phyloP scores from a whole-genome alignment of 106 monocot genomes.

The Chionographis japonica region DNA sequence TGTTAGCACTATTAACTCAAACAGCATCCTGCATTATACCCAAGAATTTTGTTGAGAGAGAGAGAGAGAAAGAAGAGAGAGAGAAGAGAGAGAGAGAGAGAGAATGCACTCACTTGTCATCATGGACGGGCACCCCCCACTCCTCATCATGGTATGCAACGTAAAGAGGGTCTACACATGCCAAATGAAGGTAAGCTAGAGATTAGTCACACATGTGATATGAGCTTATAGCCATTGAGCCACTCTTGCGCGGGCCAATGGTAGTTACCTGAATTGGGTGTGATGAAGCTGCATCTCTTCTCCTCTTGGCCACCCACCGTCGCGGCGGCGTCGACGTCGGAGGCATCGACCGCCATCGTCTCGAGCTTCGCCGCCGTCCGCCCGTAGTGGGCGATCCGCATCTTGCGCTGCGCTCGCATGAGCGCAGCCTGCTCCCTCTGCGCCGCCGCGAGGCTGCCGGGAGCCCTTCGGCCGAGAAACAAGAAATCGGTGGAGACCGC shows the following conservation, averaged over 20 bases:
- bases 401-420: conserved; percentile 57
- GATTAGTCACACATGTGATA: not conserved
- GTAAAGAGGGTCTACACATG: conserved; percentile 25
- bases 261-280: conserved; percentile 66
- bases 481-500: not conserved
- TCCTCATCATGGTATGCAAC: conserved; percentile 49
- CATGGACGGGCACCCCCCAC: conserved; percentile 41
- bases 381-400: conserved; percentile 81
- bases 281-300: conserved; percentile 79
- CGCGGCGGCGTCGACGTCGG: not conserved
- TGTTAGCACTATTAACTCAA: conserved; percentile 17
- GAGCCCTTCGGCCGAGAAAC: conserved; percentile 26
- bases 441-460: conserved; percentile 79
- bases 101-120: not conserved
- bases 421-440: conserved; percentile 65
- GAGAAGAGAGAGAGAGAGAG: too few species aligned
- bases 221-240: too few species aligned
- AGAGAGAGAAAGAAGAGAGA: too few species aligned
- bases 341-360: conserved; percentile 10
- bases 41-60: too few species aligned
- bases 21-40: conserved; percentile 9
- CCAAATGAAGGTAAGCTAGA: not conserved
- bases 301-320: conserved; percentile 23
- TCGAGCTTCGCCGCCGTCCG: conserved; percentile 43
- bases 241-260: too few species aligned